A percentile compares a stretch with the other conserved stretches of the same genome.
Conservation (phyloP, 345 rosid species). For the Gossypium ekmanianum region DNA sequence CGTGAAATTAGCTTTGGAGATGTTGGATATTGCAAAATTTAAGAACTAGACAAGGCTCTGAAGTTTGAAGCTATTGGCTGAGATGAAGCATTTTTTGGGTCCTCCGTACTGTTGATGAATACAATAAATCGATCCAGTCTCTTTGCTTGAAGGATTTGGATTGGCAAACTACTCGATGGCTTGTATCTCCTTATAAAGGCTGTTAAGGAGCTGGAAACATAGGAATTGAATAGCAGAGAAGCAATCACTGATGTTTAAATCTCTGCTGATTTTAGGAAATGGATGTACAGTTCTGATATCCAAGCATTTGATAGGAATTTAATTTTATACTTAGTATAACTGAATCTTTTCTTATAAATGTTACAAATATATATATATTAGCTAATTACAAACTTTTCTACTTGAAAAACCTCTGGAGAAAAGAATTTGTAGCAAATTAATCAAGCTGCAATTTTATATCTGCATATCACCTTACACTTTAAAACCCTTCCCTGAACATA, state of each 20-base stretch:
- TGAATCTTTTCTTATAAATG: too few relatives aligned
- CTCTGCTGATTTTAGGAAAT: neutral
- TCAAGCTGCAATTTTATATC: slow-evolving; percentile 52
- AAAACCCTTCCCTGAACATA: slow-evolving; percentile 73
- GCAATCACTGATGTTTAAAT: neutral
- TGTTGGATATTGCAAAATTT: slow-evolving; percentile 73
- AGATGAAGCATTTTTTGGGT: slow-evolving; percentile 70
- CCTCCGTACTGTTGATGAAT: slow-evolving; percentile 61
- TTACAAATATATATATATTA: neutral
- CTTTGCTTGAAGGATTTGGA: slow-evolving; percentile 74
- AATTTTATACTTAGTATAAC: too few relatives aligned
- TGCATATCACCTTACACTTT: slow-evolving; percentile 89
- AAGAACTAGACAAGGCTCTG: slow-evolving; percentile 67
- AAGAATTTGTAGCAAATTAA: slow-evolving; percentile 3
- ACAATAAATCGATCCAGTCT: slow-evolving; percentile 72
- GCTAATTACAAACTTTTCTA: slow-evolving; percentile 16
- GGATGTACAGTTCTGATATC: neutral
- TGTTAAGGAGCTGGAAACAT: slow-evolving; percentile 70
- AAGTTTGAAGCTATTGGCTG: slow-evolving; percentile 49
- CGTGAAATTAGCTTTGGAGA: slow-evolving; percentile 54
- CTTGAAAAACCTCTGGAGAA: neutral
- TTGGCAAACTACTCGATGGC: slow-evolving; percentile 59
- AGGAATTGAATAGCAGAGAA: slow-evolving; percentile 27
- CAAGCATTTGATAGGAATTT: neutral
- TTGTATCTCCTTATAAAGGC: slow-evolving; percentile 67